Conservation (phyloP, 345 rosid species). For the Geranium brycei region DNA sequence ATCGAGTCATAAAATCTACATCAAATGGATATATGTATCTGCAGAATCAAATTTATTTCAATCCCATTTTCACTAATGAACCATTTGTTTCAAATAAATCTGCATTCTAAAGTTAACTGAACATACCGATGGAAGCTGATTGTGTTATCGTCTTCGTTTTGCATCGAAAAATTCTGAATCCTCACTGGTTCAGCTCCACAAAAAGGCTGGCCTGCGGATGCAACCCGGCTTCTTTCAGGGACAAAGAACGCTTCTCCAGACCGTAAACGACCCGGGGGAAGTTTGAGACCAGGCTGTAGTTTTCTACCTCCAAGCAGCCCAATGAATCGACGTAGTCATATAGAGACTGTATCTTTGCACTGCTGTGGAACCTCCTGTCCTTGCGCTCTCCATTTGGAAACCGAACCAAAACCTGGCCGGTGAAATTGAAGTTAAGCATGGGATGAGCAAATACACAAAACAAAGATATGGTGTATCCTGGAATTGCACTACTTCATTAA, state of each 20-base stretch:
- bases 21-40: too few relatives aligned
- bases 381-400: constrained; percentile 89
- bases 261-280: constrained; percentile 76
- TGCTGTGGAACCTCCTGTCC: constrained; percentile 72
- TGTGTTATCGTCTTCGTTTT: too few relatives aligned
- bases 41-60: background rate
- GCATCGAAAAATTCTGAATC: background rate
- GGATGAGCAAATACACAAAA: too few relatives aligned
- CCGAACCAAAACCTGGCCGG: constrained; percentile 65
- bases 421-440: background rate
- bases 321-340: constrained; percentile 88
- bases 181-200: constrained; percentile 58
- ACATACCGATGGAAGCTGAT: too few relatives aligned
- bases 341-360: constrained; percentile 42
- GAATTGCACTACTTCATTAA: too few relatives aligned
- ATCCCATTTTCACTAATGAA: background rate
- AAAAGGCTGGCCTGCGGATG: constrained; percentile 99
- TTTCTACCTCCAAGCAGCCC: constrained; percentile 60
- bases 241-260: constrained; percentile 40
- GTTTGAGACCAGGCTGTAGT: constrained; percentile 75
- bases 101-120: too few relatives aligned
- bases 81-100: too few relatives aligned
- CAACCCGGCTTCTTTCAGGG: constrained; percentile 79
- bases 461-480: too few relatives aligned
- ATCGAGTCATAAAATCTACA: too few relatives aligned